Evolutionary conservation across 169 alveolate species (phyloP), one percentile per base, ranked within the genome.

Genomic region (Theileria luwenshuni): DNA sequence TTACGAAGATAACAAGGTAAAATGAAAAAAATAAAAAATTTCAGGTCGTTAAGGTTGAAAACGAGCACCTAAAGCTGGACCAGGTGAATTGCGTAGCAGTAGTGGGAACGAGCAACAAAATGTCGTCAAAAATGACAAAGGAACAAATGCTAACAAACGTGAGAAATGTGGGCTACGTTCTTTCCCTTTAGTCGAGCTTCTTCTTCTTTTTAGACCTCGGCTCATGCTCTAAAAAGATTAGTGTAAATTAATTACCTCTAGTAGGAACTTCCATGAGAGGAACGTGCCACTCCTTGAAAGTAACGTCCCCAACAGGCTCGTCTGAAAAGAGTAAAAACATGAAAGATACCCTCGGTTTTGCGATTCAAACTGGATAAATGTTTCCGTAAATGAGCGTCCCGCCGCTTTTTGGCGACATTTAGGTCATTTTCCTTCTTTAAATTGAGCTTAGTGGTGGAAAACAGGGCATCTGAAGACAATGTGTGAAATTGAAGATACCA

Each of bases 91-190:
- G 72, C 38, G 69, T 79, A 27, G 86, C 81, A 33, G 61, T 79
- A 28, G 86, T 74, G 17, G 86, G 86, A 25, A 74, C 76, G 25
- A 30, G 81, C 47, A 79, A 62, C 56, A 13, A 42, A 23, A 28
- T 79, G 60, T 58, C 79, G 10, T 63, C 47, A 60, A 79, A 71
- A 74, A 79, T 79, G 86, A 67, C 77, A 0, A 79, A 54, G 70
- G 86, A 79, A 64, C 86, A 79, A 47, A 58, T 79, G 38, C 33
- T 74, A 21, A 69, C 69, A 48, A 73, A 58, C 1, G 48, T 72
- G 27, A 74, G 86, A 47, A 79, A 79, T 25, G 69, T 67, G 23
- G 86, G 86, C 15, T 79, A 79, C 68, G 71, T 72, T n/a, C 77
- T 79, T 23, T 6, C 75, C 47, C 27, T 67, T 32, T 67, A 19